Evolutionary conservation across 2,329 filamentous ascomycete species (phyloP).

Genomic region (Lachnellula hyalina): DNA sequence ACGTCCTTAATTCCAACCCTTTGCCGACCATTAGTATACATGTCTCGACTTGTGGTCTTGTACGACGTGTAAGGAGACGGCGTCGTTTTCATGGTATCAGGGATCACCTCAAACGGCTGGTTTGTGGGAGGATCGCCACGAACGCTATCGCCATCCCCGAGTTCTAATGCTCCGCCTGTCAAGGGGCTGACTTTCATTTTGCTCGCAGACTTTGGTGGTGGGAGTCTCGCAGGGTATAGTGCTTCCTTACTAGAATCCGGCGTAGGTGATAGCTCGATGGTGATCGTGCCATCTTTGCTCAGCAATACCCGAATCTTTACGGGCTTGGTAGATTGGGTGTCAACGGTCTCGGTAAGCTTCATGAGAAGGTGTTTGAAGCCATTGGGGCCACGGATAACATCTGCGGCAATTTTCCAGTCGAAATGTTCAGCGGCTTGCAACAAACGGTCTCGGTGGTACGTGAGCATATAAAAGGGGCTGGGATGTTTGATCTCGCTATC

Average conservation of each 20-base stretch:
- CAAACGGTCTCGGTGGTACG: slow-evolving; percentile 73
- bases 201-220: slow-evolving; percentile 36
- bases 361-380: slow-evolving; percentile 42
- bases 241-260: slow-evolving; percentile 41
- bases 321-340: slow-evolving; percentile 30
- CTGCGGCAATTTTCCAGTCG: slow-evolving; percentile 45
- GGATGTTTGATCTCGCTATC: slow-evolving; percentile 42
- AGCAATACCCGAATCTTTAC: slow-evolving; percentile 53
- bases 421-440: slow-evolving; percentile 57
- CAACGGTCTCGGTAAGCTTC: slow-evolving; percentile 32
- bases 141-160: slow-evolving; percentile 19
- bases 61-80: slow-evolving; percentile 68
- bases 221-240: slow-evolving; percentile 53
- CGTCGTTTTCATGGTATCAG: slow-evolving; percentile 47
- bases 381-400: slow-evolving; percentile 39
- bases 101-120: slow-evolving; percentile 40
- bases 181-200: slow-evolving; percentile 22
- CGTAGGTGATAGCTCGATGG: slow-evolving; percentile 36
- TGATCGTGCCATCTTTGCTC: slow-evolving; percentile 42
- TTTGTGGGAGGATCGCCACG: slow-evolving; percentile 22
- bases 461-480: slow-evolving; percentile 73
- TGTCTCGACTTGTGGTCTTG: slow-evolving; percentile 72
- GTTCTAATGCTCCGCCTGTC: slow-evolving; percentile 25
- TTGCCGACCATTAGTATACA: slow-evolving; percentile 66
- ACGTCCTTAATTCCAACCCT: slow-evolving; percentile 49